Evolutionary conservation across 345 rosid species (phyloP), one percentile per base, ranked within the genome.

Genomic region (Camelina neglecta): DNA sequence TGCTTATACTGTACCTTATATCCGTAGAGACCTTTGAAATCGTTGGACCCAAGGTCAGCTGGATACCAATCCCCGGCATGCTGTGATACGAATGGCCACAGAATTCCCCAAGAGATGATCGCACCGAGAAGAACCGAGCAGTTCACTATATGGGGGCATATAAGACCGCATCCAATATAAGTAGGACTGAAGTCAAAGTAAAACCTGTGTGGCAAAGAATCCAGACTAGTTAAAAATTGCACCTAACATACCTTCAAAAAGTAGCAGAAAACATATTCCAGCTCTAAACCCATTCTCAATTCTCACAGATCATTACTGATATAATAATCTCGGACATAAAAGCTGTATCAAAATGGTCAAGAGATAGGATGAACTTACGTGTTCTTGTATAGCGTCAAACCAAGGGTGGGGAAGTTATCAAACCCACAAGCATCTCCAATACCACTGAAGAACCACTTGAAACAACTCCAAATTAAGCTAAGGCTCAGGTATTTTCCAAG

Each of bases 361-460:
- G n/a, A 26, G 74, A 38, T 21, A 11, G n/a, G 11, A 41, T 65
- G 75, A 62, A 54, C 91, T 83, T 82, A 93, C 97, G 97, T 85
- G 84, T 86, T 93, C 81, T 84, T 91, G 83, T 79, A 93, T 23
- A 93, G 83, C 10, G 81, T 75, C 87, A 93, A 82, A 42, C 97
- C 98, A 83, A 93, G 86, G 76, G 81, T 88, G 61, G 98, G 98
- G 60, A 93, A 88, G 80, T 91, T 87, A 81, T 93, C 98, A 84
- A 93, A 93, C 59, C 97, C 97, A 75, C 98, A 93, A 1, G 94
- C 79, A 84, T 93, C 94, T 39, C 96, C 98, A 55, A 90, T 53
- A 64, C 98, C 98, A 74, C 98, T 91, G 82, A 93, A 91, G 83
- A 91, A 93, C 97, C 98, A 93, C 82, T 93, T 93, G 86, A 93